A percentile compares a stretch with the other conserved stretches of the same genome.
phyloP scores from a whole-genome alignment of 306 rosid genomes.

The Styphnolobium japonicum region DNA sequence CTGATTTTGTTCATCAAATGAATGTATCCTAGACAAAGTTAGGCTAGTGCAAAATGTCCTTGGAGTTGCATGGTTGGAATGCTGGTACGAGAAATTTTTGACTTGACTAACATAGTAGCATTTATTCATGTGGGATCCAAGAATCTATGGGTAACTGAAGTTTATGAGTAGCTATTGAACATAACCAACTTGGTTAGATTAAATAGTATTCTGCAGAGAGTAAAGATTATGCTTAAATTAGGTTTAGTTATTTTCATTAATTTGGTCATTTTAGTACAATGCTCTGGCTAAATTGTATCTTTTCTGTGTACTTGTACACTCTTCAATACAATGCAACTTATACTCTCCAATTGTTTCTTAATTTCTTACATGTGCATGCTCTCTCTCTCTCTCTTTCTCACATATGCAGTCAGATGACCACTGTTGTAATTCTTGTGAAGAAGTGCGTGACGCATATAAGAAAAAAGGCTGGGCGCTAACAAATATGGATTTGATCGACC shows the following conservation, averaged over 20 bases:
- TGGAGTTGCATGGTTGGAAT: background rate
- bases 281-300: background rate
- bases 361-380: slow-evolving; percentile 17
- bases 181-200: background rate
- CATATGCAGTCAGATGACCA: slow-evolving; percentile 76
- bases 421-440: slow-evolving; percentile 91
- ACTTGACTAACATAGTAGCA: background rate
- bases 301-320: slow-evolving; percentile 1
- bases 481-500: slow-evolving; percentile 81
- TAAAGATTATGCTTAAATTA: background rate
- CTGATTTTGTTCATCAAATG: background rate
- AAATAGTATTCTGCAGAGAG: background rate
- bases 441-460: slow-evolving; percentile 85
- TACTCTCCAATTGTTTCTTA: background rate
- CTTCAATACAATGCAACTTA: background rate
- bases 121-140: background rate
- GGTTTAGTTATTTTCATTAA: background rate
- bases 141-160: background rate
- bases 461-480: slow-evolving; percentile 89
- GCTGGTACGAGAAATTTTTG: background rate
- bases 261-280: slow-evolving; percentile 14
- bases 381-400: slow-evolving; percentile 12
- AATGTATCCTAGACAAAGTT: background rate
- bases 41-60: background rate
- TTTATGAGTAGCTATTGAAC: too few relatives aligned